Evolutionary conservation across 1,284 basidiomycete genomes (phyloP).

Genomic region (Trichosporon sp.): DNA sequence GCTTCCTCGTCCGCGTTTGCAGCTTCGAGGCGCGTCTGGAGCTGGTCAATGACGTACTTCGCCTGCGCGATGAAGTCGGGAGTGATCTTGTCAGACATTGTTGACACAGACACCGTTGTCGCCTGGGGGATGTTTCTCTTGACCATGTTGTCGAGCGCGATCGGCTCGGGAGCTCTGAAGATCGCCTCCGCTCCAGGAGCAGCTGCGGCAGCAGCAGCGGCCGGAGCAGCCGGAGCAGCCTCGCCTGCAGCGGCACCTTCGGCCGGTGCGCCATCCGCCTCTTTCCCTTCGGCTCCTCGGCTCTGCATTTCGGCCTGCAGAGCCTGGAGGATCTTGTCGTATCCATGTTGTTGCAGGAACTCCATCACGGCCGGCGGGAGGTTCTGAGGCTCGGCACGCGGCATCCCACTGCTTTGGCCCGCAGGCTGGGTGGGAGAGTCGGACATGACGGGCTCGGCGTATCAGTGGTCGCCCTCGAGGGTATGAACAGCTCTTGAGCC

Average conservation of each 20-base stretch:
- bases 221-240: slow-evolving; percentile 47
- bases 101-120: slow-evolving; percentile 50
- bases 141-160: slow-evolving; percentile 48
- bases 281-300: slow-evolving; percentile 61
- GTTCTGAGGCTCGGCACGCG: slow-evolving; percentile 40
- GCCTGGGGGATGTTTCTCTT: slow-evolving; percentile 62
- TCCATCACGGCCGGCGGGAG: slow-evolving; percentile 69
- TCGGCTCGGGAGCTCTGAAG: slow-evolving; percentile 47
- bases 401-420: slow-evolving; percentile 29
- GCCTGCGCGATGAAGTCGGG: slow-evolving; percentile 56
- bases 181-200: slow-evolving; percentile 45
- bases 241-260: slow-evolving; percentile 36
- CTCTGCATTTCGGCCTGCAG: slow-evolving; percentile 68
- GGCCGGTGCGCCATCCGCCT: slow-evolving; percentile 45
- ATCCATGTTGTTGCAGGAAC: slow-evolving; percentile 80
- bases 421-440: slow-evolving; percentile 37
- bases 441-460: slow-evolving; percentile 37
- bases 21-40: slow-evolving; percentile 61
- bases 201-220: slow-evolving; percentile 34
- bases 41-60: slow-evolving; percentile 53
- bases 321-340: slow-evolving; percentile 72
- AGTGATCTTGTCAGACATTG: slow-evolving; percentile 50
- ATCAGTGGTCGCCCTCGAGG: slow-evolving; percentile 2
- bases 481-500: slow-evolving; percentile 11
- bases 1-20: slow-evolving; percentile 74